Conservation (phyloP, 1,139 yeast genomes). For the Kluyveromyces sp. region DNA sequence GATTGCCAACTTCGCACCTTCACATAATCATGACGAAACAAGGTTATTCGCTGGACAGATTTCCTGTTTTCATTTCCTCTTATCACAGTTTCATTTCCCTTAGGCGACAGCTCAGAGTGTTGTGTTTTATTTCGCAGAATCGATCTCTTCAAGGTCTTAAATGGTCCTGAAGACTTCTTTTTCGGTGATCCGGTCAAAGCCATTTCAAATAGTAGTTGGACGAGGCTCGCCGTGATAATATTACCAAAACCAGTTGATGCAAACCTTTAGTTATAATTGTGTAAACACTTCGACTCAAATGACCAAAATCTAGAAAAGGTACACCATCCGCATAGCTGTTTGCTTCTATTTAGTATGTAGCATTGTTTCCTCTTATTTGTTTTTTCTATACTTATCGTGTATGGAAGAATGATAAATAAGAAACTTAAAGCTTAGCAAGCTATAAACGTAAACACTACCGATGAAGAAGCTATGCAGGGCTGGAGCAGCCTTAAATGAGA, state of each 20-base stretch:
- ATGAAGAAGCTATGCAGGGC: too few relatives aligned
- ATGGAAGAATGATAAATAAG: too few relatives aligned
- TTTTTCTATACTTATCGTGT: not conserved
- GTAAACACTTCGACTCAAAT: too few relatives aligned
- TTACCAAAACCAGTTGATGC: too few relatives aligned
- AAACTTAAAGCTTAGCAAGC: too few relatives aligned
- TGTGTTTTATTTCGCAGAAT: conserved; percentile 4
- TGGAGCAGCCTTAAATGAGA: too few relatives aligned
- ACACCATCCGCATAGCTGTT: too few relatives aligned
- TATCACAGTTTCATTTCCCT: not conserved
- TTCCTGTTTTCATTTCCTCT: conserved; percentile 16
- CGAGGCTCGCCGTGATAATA: not conserved
- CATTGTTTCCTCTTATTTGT: not conserved
- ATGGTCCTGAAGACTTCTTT: conserved; percentile 5
- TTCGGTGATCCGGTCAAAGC: conserved; percentile 1
- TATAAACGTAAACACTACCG: too few relatives aligned
- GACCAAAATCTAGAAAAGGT: too few relatives aligned
- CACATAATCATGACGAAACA: conserved; percentile 25
- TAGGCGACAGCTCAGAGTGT: not conserved
- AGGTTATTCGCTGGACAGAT: conserved; percentile 28
- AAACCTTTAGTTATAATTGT: too few relatives aligned
- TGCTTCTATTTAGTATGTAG: not conserved
- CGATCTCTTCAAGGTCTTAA: conserved; percentile 1
- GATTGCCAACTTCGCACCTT: conserved; percentile 17
- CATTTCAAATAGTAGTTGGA: not conserved